Evolutionary conservation across 257 asterid genomes (phyloP).

Genomic region (Solanum chmielewskii): DNA sequence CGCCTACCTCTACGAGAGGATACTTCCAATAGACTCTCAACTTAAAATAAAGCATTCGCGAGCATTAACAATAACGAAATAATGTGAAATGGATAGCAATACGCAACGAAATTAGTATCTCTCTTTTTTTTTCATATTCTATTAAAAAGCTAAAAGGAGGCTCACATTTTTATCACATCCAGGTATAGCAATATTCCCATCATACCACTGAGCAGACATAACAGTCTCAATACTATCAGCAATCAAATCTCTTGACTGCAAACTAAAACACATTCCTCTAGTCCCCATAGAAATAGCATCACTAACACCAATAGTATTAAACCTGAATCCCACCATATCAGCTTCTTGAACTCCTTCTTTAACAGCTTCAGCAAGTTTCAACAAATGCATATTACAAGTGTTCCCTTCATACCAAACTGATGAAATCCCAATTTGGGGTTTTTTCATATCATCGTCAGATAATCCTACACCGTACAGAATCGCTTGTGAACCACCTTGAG

Average conservation of each 20-base stretch:
- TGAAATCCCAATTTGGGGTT: constrained; percentile 91
- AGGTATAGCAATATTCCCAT: constrained; percentile 88
- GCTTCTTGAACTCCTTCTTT: constrained; percentile 78
- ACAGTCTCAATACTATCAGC: constrained; percentile 99
- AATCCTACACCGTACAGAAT: constrained; percentile 89
- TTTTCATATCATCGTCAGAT: constrained; percentile 71
- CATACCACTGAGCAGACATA: constrained; percentile 99
- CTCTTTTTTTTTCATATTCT: background rate
- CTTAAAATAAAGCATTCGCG: background rate
- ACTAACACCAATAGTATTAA: constrained; percentile 87
- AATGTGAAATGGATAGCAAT: background rate
- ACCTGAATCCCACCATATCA: constrained; percentile 94
- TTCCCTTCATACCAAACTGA: constrained; percentile 99
- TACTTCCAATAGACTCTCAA: background rate
- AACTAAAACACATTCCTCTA: constrained; percentile 91
- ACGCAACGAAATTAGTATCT: background rate
- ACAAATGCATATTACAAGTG: constrained; percentile 94
- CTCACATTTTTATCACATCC: constrained; percentile 95
- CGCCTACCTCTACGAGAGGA: background rate
- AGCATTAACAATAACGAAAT: background rate
- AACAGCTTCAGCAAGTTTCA: constrained; percentile 79
- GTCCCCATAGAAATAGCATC: constrained; percentile 99
- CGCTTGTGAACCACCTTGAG: constrained; percentile 98
- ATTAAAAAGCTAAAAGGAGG: background rate
- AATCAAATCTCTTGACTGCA: constrained; percentile 97